Evolutionary conservation across 192 early-diverging fungal genomes (phyloP).

Genomic region (Chytriomyces confervae): DNA sequence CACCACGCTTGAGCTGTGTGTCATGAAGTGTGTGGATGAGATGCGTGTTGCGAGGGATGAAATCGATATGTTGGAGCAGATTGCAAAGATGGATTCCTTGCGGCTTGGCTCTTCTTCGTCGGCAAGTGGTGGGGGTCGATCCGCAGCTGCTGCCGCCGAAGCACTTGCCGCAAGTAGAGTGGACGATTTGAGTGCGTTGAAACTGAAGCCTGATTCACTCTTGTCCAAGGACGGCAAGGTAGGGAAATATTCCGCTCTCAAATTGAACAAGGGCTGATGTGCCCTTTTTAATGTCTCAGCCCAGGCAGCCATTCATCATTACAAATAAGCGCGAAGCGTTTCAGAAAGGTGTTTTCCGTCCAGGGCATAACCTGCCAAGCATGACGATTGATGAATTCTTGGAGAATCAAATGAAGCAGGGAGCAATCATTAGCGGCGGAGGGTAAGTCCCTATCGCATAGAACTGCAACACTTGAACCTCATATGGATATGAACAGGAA

Average conservation of each 20-base stretch:
- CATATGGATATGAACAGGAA: conserved; percentile 41
- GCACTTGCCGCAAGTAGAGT: conserved; percentile 20
- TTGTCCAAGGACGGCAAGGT: conserved; percentile 35
- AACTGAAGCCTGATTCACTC: conserved; percentile 8
- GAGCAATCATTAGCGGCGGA: conserved; percentile 88
- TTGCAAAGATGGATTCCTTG: conserved; percentile 60
- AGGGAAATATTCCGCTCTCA: not conserved
- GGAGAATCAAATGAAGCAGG: conserved; percentile 81
- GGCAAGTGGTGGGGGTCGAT: conserved; percentile 34
- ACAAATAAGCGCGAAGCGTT: conserved; percentile 69
- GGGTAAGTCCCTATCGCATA: conserved; percentile 53
- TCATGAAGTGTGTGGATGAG: conserved; percentile 74
- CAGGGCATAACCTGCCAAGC: conserved; percentile 86
- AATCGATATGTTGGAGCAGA: conserved; percentile 75
- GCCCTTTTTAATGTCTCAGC: conserved; percentile 31
- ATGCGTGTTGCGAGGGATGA: conserved; percentile 78
- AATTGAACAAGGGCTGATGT: not conserved
- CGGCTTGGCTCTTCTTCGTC: not conserved
- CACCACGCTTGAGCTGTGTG: conserved; percentile 73
- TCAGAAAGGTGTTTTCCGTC: conserved; percentile 81
- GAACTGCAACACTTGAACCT: too few relatives aligned
- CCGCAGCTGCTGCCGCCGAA: not conserved
- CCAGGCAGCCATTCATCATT: conserved; percentile 88
- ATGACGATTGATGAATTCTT: conserved; percentile 97
- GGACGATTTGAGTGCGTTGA: conserved; percentile 31